Evolutionary conservation across 768 basidiomycete species (phyloP).

Genomic region (Leccinellum rugosiceps): DNA sequence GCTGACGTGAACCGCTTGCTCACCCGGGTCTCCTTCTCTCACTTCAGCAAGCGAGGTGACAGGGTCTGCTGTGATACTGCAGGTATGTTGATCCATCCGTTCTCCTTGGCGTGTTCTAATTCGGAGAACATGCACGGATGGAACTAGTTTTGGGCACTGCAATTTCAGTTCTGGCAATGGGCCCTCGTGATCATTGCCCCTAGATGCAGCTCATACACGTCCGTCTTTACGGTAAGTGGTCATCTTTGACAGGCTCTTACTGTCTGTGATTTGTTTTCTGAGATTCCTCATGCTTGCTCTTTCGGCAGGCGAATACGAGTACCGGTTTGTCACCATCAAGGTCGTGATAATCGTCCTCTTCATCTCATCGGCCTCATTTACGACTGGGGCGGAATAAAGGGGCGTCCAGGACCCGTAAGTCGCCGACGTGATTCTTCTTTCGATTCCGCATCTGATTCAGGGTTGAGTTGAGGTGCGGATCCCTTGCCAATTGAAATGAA

Average conservation of each 20-base stretch:
- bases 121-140: not conserved
- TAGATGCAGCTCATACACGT: constrained; percentile 52
- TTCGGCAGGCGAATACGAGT: constrained; percentile 52
- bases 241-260: not conserved
- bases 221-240: constrained; percentile 47
- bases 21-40: not conserved
- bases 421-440: not conserved
- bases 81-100: constrained; percentile 25
- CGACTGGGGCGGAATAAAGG: constrained; percentile 58
- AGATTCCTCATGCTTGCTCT: not conserved
- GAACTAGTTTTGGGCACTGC: constrained; percentile 43
- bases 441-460: not conserved
- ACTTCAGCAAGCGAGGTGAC: constrained; percentile 52
- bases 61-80: constrained; percentile 52
- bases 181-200: constrained; percentile 53
- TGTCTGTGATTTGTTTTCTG: not conserved
- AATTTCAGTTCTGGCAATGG: constrained; percentile 52
- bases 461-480: not conserved
- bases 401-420: constrained; percentile 55
- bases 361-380: constrained; percentile 61
- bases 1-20: not conserved
- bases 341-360: constrained; percentile 60
- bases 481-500: not conserved
- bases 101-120: not conserved
- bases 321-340: constrained; percentile 65